Evolutionary conservation across 2,329 filamentous ascomycete species (phyloP).

Genomic region (Ambrosiella beaveri): DNA sequence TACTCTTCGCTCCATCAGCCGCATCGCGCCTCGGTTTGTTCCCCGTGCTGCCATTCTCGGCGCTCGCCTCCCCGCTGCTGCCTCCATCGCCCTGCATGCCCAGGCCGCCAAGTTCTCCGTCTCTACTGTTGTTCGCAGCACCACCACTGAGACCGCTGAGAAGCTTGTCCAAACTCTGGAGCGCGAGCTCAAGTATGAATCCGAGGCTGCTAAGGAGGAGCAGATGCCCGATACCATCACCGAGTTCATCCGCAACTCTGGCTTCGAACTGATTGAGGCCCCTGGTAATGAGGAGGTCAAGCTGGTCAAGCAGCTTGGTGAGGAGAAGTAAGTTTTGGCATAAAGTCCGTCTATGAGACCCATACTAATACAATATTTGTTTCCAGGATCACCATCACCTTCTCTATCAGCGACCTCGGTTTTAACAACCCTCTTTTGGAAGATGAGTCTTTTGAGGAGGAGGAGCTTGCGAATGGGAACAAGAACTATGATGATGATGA

Average conservation of each 20-base stretch:
- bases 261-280: constrained; percentile 68
- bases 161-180: constrained; percentile 46
- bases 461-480: constrained; percentile 30
- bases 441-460: constrained; percentile 36
- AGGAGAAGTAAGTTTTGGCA: constrained; percentile 55
- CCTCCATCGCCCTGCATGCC: constrained; percentile 24
- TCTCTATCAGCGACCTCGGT: constrained; percentile 72
- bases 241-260: constrained; percentile 73
- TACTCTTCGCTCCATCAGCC: constrained; percentile 47
- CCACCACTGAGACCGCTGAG: constrained; percentile 56
- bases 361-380: constrained; percentile 5
- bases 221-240: constrained; percentile 61
- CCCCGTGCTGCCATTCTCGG: constrained; percentile 10
- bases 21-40: constrained; percentile 48
- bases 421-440: constrained; percentile 42
- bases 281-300: constrained; percentile 76
- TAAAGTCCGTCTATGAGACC: neutral
- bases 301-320: constrained; percentile 64
- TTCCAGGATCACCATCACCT: constrained; percentile 52
- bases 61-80: constrained; percentile 3
- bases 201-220: constrained; percentile 56
- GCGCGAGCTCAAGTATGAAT: constrained; percentile 69
- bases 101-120: constrained; percentile 23
- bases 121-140: constrained; percentile 33
- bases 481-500: constrained; percentile 40